phyloP scores from a whole-genome alignment of 164 flowering plant genomes.

The Pachysandra terminalis region DNA sequence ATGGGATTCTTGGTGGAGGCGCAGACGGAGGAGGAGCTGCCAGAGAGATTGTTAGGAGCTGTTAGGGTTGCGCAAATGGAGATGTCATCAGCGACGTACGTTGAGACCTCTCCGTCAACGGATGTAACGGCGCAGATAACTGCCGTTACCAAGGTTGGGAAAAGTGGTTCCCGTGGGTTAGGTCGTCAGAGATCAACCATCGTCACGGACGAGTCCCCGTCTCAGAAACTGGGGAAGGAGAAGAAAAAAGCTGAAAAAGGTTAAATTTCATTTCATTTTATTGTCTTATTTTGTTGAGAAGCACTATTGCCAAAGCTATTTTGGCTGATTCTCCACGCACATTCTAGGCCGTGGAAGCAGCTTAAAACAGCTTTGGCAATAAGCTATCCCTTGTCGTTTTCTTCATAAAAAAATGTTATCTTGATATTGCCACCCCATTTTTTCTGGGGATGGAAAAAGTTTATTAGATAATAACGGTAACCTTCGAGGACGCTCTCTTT shows the following conservation, averaged over 20 bases:
- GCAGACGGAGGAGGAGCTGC: conserved; percentile 81
- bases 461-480: too few species aligned
- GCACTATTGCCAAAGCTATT: too few species aligned
- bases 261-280: too few species aligned
- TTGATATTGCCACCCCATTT: too few species aligned
- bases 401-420: too few species aligned
- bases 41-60: conserved; percentile 83
- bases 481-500: too few species aligned
- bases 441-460: too few species aligned
- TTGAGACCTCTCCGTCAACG: conserved; percentile 29
- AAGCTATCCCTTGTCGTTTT: too few species aligned
- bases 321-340: too few species aligned
- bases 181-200: conserved; percentile 53
- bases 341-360: too few species aligned
- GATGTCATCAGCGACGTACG: conserved; percentile 64
- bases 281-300: too few species aligned
- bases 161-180: conserved; percentile 23
- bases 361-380: too few species aligned
- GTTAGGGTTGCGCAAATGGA: conserved; percentile 92
- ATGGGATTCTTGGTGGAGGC: conserved; percentile 93
- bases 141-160: background rate
- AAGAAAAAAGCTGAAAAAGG: background rate
- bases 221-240: conserved; percentile 1
- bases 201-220: conserved; percentile 9
- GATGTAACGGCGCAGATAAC: conserved; percentile 4